Base-by-base conservation (phyloP, 2,329 filamentous ascomycete genomes). In the Aspergillus ruber region DNA sequence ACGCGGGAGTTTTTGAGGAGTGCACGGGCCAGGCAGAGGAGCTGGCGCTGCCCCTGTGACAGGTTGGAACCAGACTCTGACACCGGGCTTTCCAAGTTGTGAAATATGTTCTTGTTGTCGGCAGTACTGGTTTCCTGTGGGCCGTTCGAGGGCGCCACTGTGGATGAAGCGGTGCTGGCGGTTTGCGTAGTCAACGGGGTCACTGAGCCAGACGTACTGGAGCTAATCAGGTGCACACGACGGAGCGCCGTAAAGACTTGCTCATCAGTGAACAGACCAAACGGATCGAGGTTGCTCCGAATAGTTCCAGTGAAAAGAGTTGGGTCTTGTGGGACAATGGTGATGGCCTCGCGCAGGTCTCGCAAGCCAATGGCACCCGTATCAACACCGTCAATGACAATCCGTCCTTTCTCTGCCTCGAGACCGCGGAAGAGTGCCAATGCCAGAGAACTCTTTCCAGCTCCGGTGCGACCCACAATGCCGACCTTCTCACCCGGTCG, bases 21-120 rank as follows among this genome's bases (percentile, higher is more conserved):
- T 0, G 93, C 93, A 47, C 93, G 85, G 0, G 91, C 93, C 8
- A 98, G 82, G 64, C 93, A 98, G 47, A 98, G 76, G 8, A 98
- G 84, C 69, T 98, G 93, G 6, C 93, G 84, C 67, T 98, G 93
- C 42, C 93, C 93, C 69, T 98, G 93, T 0, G 91, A 97, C 9
- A 98, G 78, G 62, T 98, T 98, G 53, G 85, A 86, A 42, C 93
- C 93, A 0, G 90, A 96, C 65, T 97, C 93, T 1, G 87, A 82
- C 35, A 98, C 86, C 0, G 85, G 74, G 1, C 88, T 93, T 25
- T 83, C 82, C 29, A 98, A 81, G 63, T 95, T 90, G 40, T 86
- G 77, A 79, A 98, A 97, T 49, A 95, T 75, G 66, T 97, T 98
- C 72, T 94, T 95, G 77, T 98, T 98, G 46, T 87, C 85, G 13